Percentiles rank a stretch among this genome's conserved stretches.
phyloP scores from a whole-genome alignment of 176 grass and related monocot species.

The Rhynchospora tenuis region DNA sequence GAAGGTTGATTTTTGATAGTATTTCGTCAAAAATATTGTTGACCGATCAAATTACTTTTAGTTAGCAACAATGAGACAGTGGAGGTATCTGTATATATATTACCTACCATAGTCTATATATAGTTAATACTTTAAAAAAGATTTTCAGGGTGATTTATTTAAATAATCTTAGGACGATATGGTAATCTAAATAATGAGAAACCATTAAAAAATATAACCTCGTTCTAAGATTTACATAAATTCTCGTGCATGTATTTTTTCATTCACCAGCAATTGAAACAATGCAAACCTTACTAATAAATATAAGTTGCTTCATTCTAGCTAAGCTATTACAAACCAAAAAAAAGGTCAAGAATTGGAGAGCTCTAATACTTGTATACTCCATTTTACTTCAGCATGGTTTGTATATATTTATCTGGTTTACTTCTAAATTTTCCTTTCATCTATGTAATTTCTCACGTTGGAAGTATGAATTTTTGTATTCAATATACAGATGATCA shows the following conservation, averaged over 20 bases:
- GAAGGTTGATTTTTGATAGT: too few species aligned
- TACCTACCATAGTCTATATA: too few species aligned
- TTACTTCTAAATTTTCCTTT: background rate
- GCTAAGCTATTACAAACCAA: background rate
- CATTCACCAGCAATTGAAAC: background rate
- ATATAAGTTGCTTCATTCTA: background rate
- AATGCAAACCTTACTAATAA: background rate
- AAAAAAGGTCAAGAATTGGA: background rate
- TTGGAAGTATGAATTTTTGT: too few species aligned
- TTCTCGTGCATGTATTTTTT: background rate
- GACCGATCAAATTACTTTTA: too few species aligned
- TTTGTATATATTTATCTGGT: background rate
- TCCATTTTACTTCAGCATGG: background rate
- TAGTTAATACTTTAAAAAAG: too few species aligned
- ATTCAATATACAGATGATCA: background rate
- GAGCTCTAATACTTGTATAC: background rate
- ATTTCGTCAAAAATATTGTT: too few species aligned
- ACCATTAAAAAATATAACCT: background rate
- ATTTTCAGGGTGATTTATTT: too few species aligned
- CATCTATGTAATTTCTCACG: background rate
- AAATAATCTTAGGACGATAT: too few species aligned
- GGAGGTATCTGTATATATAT: too few species aligned
- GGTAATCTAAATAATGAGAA: too few species aligned
- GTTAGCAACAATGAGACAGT: too few species aligned
- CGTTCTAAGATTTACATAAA: background rate